A percentile compares a stretch with the other conserved stretches of the same genome.
phyloP scores from a whole-genome alignment of 331 rosid species.

The Dryas integrifolia region DNA sequence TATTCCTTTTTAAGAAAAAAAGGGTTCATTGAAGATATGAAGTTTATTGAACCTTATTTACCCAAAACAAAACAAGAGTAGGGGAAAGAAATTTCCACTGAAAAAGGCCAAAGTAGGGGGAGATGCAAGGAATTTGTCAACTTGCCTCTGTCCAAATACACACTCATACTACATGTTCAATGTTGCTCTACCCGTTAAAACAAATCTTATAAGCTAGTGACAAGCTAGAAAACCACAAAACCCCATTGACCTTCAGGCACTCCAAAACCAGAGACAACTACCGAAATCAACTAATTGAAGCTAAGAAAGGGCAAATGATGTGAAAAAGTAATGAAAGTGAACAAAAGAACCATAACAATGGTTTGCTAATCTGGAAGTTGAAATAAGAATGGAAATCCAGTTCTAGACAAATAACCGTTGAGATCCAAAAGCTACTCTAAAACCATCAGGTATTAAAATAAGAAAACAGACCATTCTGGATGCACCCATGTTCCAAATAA shows the following conservation, averaged over 20 bases:
- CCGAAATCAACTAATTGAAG: background rate
- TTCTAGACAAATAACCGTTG: background rate
- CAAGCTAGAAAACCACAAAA: background rate
- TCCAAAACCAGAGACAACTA: background rate
- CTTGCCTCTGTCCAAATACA: background rate
- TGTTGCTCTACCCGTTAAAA: background rate
- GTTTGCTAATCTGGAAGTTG: background rate
- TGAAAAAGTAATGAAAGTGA: background rate
- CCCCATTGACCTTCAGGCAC: background rate
- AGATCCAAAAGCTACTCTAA: background rate
- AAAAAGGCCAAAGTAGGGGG: background rate
- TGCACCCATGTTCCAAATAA: background rate
- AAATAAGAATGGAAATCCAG: background rate
- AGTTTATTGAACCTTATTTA: background rate
- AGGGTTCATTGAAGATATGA: background rate
- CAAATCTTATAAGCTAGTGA: background rate
- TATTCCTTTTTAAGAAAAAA: background rate
- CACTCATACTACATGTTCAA: background rate
- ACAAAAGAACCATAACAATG: background rate
- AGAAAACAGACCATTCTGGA: background rate
- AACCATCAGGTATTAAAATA: background rate
- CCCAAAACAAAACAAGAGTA: background rate
- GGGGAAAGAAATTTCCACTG: background rate
- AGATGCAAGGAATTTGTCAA: background rate
- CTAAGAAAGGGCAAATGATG: background rate